phyloP scores from a whole-genome alignment of 345 rosid genomes.

The Camelina hispida region DNA sequence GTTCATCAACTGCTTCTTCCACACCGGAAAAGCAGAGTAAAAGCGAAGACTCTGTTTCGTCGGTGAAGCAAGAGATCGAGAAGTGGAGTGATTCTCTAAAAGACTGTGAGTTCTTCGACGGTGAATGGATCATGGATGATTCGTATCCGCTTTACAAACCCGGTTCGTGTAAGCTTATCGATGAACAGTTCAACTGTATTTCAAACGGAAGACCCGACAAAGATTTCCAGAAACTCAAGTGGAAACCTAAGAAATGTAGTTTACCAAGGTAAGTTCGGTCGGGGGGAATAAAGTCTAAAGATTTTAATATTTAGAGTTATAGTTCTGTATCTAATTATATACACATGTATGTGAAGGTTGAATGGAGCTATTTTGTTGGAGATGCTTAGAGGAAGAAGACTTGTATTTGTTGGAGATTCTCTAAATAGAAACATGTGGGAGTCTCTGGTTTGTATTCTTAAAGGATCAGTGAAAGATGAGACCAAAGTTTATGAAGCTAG shows the following conservation, averaged over 20 bases:
- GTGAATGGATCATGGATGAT: conserved; percentile 82
- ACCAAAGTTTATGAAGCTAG: conserved; percentile 74
- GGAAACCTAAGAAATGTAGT: conserved; percentile 90
- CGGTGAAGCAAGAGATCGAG: conserved; percentile 53
- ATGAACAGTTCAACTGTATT: conserved; percentile 85
- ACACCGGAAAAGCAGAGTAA: conserved; percentile 48
- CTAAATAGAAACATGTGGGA: conserved; percentile 99
- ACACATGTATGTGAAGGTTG: conserved; percentile 52
- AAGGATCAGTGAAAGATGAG: conserved; percentile 61
- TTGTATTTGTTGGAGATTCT: conserved; percentile 92
- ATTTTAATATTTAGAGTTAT: not conserved
- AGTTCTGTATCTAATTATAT: conserved; percentile 16
- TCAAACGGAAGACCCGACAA: conserved; percentile 84
- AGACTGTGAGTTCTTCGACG: conserved; percentile 87
- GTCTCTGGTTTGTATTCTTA: conserved; percentile 85
- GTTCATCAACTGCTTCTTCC: conserved; percentile 41
- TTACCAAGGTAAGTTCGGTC: conserved; percentile 69
- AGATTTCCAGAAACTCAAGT: conserved; percentile 70
- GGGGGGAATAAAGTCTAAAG: not conserved
- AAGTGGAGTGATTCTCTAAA: conserved; percentile 54
- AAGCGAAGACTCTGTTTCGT: conserved; percentile 33
- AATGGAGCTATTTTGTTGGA: conserved; percentile 68
- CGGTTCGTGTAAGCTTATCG: conserved; percentile 81
- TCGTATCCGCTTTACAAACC: conserved; percentile 93
- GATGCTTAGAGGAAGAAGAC: conserved; percentile 84